A percentile compares a stretch with the other conserved stretches of the same genome.
Evolutionary conservation across 2,329 filamentous ascomycete genomes (phyloP).

Genomic region (Leptographium wingfieldii): DNA sequence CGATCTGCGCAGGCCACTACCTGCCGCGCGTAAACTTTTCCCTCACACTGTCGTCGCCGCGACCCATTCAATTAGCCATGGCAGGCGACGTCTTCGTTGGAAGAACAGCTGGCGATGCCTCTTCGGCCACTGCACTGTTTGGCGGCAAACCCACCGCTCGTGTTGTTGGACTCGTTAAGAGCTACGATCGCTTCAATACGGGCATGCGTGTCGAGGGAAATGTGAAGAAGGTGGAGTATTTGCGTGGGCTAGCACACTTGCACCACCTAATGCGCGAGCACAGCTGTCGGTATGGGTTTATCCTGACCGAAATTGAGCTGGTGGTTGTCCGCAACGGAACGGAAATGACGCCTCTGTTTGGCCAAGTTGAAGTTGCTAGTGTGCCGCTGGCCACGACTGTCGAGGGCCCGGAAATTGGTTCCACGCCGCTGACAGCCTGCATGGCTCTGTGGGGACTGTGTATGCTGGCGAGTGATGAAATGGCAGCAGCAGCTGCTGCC

Average conservation of each 20-base stretch:
- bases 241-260: conserved; percentile 71
- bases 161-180: conserved; percentile 62
- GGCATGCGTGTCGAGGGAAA: conserved; percentile 81
- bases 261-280: conserved; percentile 91
- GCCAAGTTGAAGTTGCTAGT: conserved; percentile 65
- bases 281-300: conserved; percentile 86
- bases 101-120: conserved; percentile 43
- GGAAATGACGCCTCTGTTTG: conserved; percentile 65
- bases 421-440: conserved; percentile 50
- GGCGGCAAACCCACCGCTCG: conserved; percentile 33
- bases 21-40: conserved; percentile 80
- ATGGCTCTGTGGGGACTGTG: conserved; percentile 69
- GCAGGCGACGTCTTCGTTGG: conserved; percentile 44
- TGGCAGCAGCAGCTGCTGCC: conserved; percentile 2
- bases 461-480: conserved; percentile 24
- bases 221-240: conserved; percentile 77
- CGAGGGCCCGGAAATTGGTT: conserved; percentile 18
- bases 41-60: conserved; percentile 60
- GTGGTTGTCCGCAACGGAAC: conserved; percentile 75
- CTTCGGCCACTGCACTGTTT: conserved; percentile 40
- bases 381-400: conserved; percentile 39
- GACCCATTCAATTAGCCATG: conserved; percentile 37
- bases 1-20: conserved; percentile 66
- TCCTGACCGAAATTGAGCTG: conserved; percentile 91
- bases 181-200: conserved; percentile 89